phyloP scores from a whole-genome alignment of 2,329 filamentous ascomycete genomes.

The Pseudogymnoascus pannorum region DNA sequence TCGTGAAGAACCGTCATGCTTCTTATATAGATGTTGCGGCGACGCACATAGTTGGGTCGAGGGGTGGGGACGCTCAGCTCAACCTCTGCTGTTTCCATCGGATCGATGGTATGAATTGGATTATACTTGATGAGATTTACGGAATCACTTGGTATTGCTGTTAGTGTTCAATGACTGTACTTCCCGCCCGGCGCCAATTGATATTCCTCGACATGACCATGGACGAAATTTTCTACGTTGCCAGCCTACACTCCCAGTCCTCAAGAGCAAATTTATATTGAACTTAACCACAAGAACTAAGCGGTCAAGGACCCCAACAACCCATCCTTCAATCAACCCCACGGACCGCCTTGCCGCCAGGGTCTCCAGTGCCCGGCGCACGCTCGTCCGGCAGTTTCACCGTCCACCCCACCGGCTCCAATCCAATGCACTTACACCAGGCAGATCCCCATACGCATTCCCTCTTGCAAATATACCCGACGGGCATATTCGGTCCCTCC shows the following conservation, averaged over 20 bases:
- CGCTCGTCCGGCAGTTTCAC: not conserved
- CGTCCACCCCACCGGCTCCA: not conserved
- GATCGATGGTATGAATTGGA: not conserved
- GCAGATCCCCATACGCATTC: not conserved
- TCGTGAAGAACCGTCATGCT: not conserved
- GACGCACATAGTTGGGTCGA: slow-evolving; percentile 6
- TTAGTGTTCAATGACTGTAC: not conserved
- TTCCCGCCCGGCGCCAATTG: not conserved
- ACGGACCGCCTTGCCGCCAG: not conserved
- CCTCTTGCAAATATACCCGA: not conserved
- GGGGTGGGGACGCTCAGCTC: not conserved
- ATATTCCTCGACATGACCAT: no score
- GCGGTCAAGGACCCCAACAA: not conserved
- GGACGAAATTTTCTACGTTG: no score
- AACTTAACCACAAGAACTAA: not conserved
- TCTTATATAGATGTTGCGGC: not conserved
- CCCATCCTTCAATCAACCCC: not conserved
- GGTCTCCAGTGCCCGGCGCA: not conserved
- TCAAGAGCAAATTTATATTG: no score
- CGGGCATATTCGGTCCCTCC: no score
- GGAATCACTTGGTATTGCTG: no score
- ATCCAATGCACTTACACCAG: not conserved
- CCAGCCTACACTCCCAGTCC: no score
- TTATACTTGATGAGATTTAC: not conserved
- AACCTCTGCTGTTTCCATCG: slow-evolving; percentile 4